Base-by-base conservation (phyloP, 73 alveolate species). In the Effrenium voratum region DNA sequence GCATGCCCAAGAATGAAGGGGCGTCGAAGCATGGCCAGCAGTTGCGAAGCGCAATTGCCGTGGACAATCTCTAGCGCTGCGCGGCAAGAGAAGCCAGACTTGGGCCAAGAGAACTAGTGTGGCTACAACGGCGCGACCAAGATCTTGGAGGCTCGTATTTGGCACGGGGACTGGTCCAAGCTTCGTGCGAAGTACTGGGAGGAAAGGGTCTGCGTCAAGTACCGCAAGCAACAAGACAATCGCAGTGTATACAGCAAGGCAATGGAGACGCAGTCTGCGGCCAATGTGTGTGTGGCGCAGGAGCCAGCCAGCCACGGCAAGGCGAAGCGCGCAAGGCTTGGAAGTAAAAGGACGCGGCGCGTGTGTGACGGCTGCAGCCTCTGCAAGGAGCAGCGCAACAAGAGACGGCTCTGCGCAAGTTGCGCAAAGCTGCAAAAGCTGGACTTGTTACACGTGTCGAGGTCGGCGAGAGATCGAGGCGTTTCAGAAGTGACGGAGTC, bases 111-210 rank as follows among this genome's bases (percentile, higher is more conserved):
- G 8, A 76, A 76, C 41, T 76, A 36, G 46, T 6, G 0, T 81
- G 92, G 92, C 75, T 81, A 30, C 92, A 81, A 32, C 41, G 41
- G 13, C 80, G 24, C 80, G 80, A 66, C 40, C 80, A 36, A 28
- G 80, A 66, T 6, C 6, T 46, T 15, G 92, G 92, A 36, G 73
- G 30, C 75, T 50, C 46, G 75, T 81, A 43, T 32, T 72, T 72
- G 8, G 73, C 46, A 70, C 12, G 2, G 26, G 47, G 81, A 70
- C 34, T 70, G 81, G 81, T 8, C 63, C 8, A 19, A 8, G 8
- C 63, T 52, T 8, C 8, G 63, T 12, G 63, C 63, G 26, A 52
- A 70, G 81, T 34, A n/a, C 81, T 47, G 47, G 15, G 47, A 70
- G 24, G 81, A 70, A 34, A 70, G 81, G 34, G 5, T 19, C 5